These are phyloP conservation scores for Cupressus sempervirens DNA, from an alignment of 75 land plant genomes.

Conservation along the genomic window DNA sequence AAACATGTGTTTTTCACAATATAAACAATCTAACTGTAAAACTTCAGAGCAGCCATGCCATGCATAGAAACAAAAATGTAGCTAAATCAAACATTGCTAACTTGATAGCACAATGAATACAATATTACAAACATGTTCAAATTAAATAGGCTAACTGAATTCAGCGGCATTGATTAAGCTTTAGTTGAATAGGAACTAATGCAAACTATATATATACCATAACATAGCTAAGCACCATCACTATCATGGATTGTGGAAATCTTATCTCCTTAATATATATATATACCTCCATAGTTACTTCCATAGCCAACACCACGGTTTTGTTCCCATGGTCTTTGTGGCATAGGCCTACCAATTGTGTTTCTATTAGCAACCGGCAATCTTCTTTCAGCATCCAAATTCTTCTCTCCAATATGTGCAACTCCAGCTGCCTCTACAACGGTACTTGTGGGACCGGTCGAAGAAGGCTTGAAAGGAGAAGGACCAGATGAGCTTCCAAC, in stretches of 20 bases:
- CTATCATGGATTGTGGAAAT: too few relatives aligned
- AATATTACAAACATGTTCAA: neutral
- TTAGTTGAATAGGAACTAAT: neutral
- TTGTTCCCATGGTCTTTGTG: conserved; percentile 61
- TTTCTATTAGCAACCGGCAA: conserved; percentile 18
- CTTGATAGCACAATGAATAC: neutral
- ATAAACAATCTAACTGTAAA: neutral
- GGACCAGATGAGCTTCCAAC: conserved; percentile 51
- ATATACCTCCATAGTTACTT: conserved; percentile 21
- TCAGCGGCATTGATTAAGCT: neutral
- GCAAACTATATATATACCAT: neutral
- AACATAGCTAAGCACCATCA: too few relatives aligned
- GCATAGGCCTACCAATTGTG: conserved; percentile 42
- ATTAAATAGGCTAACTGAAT: neutral
- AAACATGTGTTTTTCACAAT: neutral
- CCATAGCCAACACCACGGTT: conserved; percentile 46
- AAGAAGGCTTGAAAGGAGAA: conserved; percentile 61
- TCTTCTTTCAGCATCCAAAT: conserved; percentile 25
- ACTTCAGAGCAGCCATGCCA: neutral
- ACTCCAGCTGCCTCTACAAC: conserved; percentile 66
- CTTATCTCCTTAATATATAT: too few relatives aligned
- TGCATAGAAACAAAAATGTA: neutral
- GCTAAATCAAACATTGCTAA: neutral
- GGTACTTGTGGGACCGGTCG: conserved; percentile 59
- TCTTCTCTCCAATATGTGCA: conserved; percentile 62